Evolutionary conservation across 352 stramenopile genomes (phyloP), one percentile per base, ranked within the genome.

Genomic region (Globisporangium uncinulatum): DNA sequence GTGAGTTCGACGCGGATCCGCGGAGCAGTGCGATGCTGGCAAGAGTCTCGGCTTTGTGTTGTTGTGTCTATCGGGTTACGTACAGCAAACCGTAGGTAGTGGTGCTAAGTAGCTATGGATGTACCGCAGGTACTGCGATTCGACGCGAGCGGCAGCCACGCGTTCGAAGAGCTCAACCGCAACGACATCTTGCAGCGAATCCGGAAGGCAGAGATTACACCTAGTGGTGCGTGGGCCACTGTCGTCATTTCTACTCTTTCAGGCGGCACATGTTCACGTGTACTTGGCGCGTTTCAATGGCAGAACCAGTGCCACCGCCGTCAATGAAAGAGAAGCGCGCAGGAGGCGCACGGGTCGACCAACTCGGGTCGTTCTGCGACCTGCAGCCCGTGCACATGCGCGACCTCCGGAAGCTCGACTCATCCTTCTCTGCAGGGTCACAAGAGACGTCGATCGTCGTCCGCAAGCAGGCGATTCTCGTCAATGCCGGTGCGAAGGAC

Each of bases 361-460:
- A 50, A 1, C 36, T 73, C 19, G 66, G 62, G 0, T 42, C 66
- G 7, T 71, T 56, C 43, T 71, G 65, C 42, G 42, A 46, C 42
- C 17, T 52, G 24, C 39, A 91, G 78, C 45, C 53, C 14, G 79
- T 89, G 17, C 76, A 91, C 42, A 62, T 67, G 24, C 76, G 81
- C 11, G 81, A 91, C 54, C 66, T 91, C 11, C 76, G 81, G 9
- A 85, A 85, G 57, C 71, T 91, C 31, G 81, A 91, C 54, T 71
- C 81, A 29, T 67, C 71, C 0, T 91, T 89, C 57, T 73, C 73
- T 0, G 66, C 79, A 45, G 69, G 73, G 20, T 82, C 73, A 4
- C 86, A 85, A 45, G 71, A 79, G 44, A 49, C 59, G 21, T 71
- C 59, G 3, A 70, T 83, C 34, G 51, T 70, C 17, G 58, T 80